Conservation (phyloP, 495 filamentous ascomycete species). For the Neurospora terricola region DNA sequence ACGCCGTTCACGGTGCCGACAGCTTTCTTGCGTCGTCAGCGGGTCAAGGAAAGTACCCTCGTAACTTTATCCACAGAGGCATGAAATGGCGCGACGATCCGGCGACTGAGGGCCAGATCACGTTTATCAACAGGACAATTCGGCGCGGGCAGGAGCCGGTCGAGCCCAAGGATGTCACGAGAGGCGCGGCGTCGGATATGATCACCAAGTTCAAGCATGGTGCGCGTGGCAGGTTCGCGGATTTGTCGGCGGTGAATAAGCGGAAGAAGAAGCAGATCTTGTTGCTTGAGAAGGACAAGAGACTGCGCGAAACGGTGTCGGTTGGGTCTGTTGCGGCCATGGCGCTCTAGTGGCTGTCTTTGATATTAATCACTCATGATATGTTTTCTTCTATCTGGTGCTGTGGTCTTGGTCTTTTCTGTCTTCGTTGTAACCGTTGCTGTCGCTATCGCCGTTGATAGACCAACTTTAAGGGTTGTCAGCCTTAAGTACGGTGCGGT, state of each 20-base stretch:
- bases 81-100: conserved; percentile 57
- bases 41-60: conserved; percentile 43
- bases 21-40: background rate
- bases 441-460: background rate
- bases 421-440: background rate
- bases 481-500: background rate
- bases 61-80: conserved; percentile 43
- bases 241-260: conserved; percentile 39
- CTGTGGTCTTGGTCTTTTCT: background rate
- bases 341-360: background rate
- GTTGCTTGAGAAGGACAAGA: conserved; percentile 32
- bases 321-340: conserved; percentile 47
- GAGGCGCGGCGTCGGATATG: conserved; percentile 80
- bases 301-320: conserved; percentile 43
- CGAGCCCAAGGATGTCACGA: conserved; percentile 48
- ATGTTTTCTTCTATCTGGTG: too few species aligned
- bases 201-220: conserved; percentile 87
- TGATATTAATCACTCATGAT: too few species aligned
- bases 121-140: conserved; percentile 56
- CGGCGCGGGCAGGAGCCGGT: conserved; percentile 46
- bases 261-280: conserved; percentile 31
- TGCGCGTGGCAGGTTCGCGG: conserved; percentile 56
- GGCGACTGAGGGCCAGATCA: conserved; percentile 60
- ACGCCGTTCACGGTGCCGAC: conserved; percentile 74
- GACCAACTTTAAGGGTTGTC: background rate